A percentile compares a stretch with the other conserved stretches of the same genome.
phyloP scores from a whole-genome alignment of 257 asterid species.

The Nyctanthes arbortristis region DNA sequence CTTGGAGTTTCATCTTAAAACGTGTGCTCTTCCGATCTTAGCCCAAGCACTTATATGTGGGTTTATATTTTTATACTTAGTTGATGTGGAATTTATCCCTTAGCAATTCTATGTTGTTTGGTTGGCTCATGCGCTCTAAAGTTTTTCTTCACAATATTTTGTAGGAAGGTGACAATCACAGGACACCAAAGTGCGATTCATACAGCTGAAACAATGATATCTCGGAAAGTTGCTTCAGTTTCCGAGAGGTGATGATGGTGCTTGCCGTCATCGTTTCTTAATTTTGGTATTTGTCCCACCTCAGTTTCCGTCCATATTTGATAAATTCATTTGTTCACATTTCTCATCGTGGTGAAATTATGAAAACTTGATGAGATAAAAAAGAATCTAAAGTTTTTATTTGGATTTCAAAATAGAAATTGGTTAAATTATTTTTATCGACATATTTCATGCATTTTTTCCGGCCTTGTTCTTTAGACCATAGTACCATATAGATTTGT shows the following conservation, averaged over 20 bases:
- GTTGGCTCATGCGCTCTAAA: background rate
- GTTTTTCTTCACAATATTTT: background rate
- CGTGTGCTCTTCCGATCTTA: no score
- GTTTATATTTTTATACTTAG: no score
- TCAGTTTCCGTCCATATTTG: constrained; percentile 7
- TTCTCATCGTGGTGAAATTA: constrained; percentile 18
- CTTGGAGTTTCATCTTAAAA: no score
- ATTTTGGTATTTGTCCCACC: constrained; percentile 15
- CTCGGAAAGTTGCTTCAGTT: constrained; percentile 34
- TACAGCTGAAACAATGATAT: constrained; percentile 42
- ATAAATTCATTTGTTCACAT: constrained; percentile 7
- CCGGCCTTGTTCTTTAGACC: no score
- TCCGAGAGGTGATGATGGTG: constrained; percentile 31
- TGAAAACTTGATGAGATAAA: constrained; percentile 24
- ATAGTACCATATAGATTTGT: no score
- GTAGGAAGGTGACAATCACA: constrained; percentile 54
- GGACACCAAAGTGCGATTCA: constrained; percentile 45
- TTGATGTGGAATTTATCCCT: no score
- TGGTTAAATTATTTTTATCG: no score
- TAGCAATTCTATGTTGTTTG: background rate
- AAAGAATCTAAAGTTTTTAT: no score
- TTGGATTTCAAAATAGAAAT: no score
- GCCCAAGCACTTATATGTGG: no score
- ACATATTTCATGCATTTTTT: no score
- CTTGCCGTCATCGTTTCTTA: background rate